phyloP scores from a whole-genome alignment of 805 yeast species.

The Candida cerambycidarum region DNA sequence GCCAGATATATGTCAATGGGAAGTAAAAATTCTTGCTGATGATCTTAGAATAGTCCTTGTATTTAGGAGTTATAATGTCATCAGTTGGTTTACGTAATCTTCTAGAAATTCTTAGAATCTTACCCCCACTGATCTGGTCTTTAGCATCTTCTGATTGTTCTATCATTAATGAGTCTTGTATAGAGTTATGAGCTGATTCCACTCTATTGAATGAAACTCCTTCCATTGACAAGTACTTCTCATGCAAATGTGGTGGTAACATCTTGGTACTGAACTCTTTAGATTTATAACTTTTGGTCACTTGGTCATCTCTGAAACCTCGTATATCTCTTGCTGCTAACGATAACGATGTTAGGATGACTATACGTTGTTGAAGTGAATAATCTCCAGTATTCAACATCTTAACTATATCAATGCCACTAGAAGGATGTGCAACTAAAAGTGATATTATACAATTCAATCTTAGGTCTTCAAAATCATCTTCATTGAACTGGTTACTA shows the following conservation, averaged over 20 bases:
- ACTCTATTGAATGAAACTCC: background rate
- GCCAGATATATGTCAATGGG: conserved; percentile 56
- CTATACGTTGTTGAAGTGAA: conserved; percentile 75
- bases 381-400: conserved; percentile 69
- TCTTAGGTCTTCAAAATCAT: conserved; percentile 61
- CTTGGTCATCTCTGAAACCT: conserved; percentile 53
- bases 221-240: conserved; percentile 30
- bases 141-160: conserved; percentile 31
- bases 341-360: conserved; percentile 65
- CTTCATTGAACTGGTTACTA: conserved; percentile 55
- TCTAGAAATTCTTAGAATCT: conserved; percentile 43
- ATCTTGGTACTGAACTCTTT: conserved; percentile 35
- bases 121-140: conserved; percentile 38
- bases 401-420: conserved; percentile 46
- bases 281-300: conserved; percentile 34
- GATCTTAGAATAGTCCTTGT: conserved; percentile 41
- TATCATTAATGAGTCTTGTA: conserved; percentile 36
- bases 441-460: conserved; percentile 67
- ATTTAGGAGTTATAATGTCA: conserved; percentile 14
- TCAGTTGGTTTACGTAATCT: conserved; percentile 21
- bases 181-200: conserved; percentile 9
- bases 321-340: conserved; percentile 72
- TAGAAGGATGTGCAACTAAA: conserved; percentile 46
- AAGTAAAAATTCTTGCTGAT: conserved; percentile 49
- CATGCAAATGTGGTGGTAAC: conserved; percentile 51